phyloP scores from a whole-genome alignment of 345 rosid species.

The Rubroshorea leprosula region DNA sequence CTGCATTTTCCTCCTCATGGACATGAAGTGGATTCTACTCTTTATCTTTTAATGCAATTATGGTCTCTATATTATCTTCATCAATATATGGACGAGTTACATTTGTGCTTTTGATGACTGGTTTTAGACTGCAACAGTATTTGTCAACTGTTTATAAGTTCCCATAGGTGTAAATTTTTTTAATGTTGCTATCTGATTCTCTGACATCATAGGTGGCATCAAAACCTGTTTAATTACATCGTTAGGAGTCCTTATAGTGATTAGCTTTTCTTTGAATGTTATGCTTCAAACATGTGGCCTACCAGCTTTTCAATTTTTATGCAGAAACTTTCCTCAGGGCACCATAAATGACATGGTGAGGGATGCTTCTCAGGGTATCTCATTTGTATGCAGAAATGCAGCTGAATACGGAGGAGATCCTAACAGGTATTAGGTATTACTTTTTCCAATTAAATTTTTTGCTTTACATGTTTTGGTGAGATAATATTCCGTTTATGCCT shows the following conservation, averaged over 20 bases:
- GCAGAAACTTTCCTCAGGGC: conserved; percentile 96
- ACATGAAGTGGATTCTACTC: too few species aligned
- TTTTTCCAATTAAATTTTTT: conserved; percentile 1
- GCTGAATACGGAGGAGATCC: conserved; percentile 94
- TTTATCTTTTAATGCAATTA: too few species aligned
- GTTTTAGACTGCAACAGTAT: background rate
- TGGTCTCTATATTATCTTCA: too few species aligned
- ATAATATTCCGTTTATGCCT: conserved; percentile 8
- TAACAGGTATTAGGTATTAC: conserved; percentile 41
- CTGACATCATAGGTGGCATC: background rate
- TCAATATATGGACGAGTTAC: too few species aligned
- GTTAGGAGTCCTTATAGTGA: background rate
- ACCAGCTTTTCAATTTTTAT: conserved; percentile 11
- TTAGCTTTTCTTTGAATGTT: background rate
- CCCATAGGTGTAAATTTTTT: background rate
- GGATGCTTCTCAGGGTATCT: conserved; percentile 91
- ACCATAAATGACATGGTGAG: conserved; percentile 88
- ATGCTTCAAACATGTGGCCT: background rate
- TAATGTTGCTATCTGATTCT: background rate
- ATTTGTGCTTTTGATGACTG: background rate
- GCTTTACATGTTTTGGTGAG: conserved; percentile 7
- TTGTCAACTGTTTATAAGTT: background rate
- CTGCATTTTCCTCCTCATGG: too few species aligned
- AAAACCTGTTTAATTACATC: background rate
- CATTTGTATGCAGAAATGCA: conserved; percentile 77